Base-by-base conservation (phyloP, 192 early-diverging fungal species). In the Linnemannia zychae region DNA sequence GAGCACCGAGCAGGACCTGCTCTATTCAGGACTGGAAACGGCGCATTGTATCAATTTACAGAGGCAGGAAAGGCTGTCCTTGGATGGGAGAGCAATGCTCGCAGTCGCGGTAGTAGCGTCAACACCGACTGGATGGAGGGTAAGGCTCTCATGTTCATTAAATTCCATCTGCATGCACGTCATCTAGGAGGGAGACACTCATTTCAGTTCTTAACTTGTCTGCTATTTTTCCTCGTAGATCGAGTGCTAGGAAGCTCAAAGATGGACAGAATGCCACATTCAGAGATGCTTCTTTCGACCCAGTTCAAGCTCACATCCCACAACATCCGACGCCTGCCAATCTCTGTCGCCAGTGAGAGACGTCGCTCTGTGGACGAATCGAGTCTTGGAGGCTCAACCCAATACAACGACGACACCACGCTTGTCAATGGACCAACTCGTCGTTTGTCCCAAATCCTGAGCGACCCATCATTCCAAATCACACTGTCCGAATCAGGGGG, bases 41-140 rank as follows among this genome's bases (percentile, higher is more conserved):
- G 71, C 15, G 67, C 76, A 15, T 77, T 88, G 2, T 87, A 90
- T 47, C 80, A 82, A 12, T 79, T 91, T 37, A 88, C 82, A 22
- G 69, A 81, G 34, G 28, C 83, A 20, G 90, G 90, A 5, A 67
- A 80, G 22, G 72, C 77, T 37, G 68, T 89, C 11, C 49, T 79
- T 17, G 88, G 75, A 7, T 90, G 89, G 86, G 77, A 88, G 13
- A 74, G 71, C 15, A 70, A 52, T 38, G 53, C 76, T 9, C 73
- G 73, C 24, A 85, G 77, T 36, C 77, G 83, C 4, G 77, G 83
- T 11, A 85, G 83, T 50, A 85, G 83, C 33, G 66, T 85, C 48
- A 85, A 76, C 24, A 76, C 52, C 15, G 77, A 79, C 65, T 85
- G 83, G 83, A 85, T 85, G 83, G 83, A 85, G 67, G 83, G 83